Percentiles rank a stretch among this genome's conserved stretches.
These are phyloP conservation scores for Leccinum disarticulatum DNA, from an alignment of 768 basidiomycete species.

Conservation along the genomic window DNA sequence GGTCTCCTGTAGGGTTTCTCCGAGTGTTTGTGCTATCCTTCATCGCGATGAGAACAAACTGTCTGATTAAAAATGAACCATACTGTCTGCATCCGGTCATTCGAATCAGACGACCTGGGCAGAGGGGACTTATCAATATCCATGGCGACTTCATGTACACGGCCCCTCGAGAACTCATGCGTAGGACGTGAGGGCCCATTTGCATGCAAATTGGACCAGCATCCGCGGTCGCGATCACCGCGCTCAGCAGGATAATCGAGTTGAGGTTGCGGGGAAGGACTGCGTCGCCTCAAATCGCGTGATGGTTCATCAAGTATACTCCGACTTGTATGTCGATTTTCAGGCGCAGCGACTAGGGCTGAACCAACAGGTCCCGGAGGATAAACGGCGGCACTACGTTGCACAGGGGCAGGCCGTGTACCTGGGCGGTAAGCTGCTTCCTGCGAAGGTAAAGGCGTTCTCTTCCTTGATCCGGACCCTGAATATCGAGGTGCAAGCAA, in stretches of 20 bases:
- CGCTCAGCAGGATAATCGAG: conserved; percentile 7
- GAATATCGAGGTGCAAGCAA: conserved; percentile 18
- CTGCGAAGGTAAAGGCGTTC: conserved; percentile 39
- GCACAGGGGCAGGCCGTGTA: conserved; percentile 11
- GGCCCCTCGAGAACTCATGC: conserved; percentile 22
- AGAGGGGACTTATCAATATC: conserved; percentile 30
- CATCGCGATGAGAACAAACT: conserved; percentile 8
- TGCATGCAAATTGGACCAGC: conserved; percentile 15
- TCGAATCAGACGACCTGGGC: conserved; percentile 39
- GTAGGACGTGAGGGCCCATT: conserved; percentile 12
- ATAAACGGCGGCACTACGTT: conserved; percentile 12
- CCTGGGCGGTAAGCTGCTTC: conserved; percentile 30
- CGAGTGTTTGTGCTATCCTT: conserved; percentile 72
- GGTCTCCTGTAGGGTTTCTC: conserved; percentile 69
- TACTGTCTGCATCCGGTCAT: conserved; percentile 88
- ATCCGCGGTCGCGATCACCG: conserved; percentile 17
- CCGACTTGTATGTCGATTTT: conserved; percentile 6
- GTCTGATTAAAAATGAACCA: conserved; percentile 14
- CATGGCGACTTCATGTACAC: conserved; percentile 22
- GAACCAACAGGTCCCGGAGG: conserved; percentile 2
- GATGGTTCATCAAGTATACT: neutral
- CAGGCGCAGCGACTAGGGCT: conserved; percentile 8
- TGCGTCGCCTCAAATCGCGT: conserved; percentile 16
- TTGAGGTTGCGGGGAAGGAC: conserved; percentile 14
- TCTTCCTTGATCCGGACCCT: conserved; percentile 34